Percentiles rank a stretch among this genome's conserved stretches.
Conservation (phyloP, 1,284 basidiomycete species). For the Termitomyces sp. region DNA sequence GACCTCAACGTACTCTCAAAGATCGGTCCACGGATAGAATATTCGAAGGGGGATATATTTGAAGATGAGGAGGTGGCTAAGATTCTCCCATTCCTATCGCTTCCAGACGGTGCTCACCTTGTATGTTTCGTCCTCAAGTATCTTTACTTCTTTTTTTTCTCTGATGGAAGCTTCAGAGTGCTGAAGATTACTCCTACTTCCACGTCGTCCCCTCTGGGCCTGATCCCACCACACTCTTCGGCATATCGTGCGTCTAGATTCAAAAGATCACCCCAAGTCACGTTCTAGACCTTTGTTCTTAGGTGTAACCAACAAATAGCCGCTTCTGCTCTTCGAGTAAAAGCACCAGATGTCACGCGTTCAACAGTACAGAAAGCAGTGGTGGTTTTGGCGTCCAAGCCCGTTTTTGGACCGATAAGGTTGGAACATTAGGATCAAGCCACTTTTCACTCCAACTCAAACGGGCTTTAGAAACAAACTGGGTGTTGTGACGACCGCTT, state of each 20-base stretch:
- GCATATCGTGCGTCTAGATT: conserved; percentile 71
- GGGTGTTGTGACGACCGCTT: conserved; percentile 90
- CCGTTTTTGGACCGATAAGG: conserved; percentile 85
- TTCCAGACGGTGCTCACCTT: conserved; percentile 95
- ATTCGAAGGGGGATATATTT: conserved; percentile 62
- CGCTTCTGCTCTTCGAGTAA: conserved; percentile 75
- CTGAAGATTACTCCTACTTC: conserved; percentile 98
- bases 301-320: conserved; percentile 96
- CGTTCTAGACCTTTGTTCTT: neutral
- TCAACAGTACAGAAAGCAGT: conserved; percentile 98
- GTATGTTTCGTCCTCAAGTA: conserved; percentile 36
- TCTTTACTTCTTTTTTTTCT: neutral
- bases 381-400: conserved; percentile 87
- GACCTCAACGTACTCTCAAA: conserved; percentile 25
- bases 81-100: conserved; percentile 92
- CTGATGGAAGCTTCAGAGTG: conserved; percentile 46
- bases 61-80: conserved; percentile 78
- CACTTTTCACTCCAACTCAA: conserved; percentile 9
- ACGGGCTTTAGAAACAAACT: conserved; percentile 68
- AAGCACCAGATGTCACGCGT: conserved; percentile 85
- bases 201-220: conserved; percentile 72
- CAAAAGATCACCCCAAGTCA: neutral
- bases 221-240: conserved; percentile 80
- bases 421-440: conserved; percentile 24
- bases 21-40: conserved; percentile 92